phyloP scores from a whole-genome alignment of 148 eudicot genomes.

The Silene latifolia region DNA sequence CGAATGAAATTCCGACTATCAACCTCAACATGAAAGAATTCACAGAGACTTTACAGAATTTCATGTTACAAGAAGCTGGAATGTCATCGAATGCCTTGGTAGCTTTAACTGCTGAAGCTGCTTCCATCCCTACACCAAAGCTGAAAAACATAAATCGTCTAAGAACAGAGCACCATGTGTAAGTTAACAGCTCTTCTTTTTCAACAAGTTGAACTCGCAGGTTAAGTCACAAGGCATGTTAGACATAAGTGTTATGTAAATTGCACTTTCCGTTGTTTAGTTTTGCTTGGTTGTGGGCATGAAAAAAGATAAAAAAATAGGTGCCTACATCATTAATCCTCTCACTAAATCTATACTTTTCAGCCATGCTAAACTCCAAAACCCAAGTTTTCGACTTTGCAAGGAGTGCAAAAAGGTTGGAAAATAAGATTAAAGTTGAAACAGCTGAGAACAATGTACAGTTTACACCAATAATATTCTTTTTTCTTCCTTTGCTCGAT shows the following conservation, averaged over 20 bases:
- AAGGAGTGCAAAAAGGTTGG: not conserved
- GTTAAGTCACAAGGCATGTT: not conserved
- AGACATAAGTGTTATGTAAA: not conserved
- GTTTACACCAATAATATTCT: not conserved
- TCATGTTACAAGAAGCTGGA: slow-evolving; percentile 57
- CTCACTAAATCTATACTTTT: not conserved
- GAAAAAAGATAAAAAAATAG: not conserved
- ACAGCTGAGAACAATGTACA: not conserved
- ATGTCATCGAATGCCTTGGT: slow-evolving; percentile 89
- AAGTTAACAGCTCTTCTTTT: slow-evolving; percentile 34
- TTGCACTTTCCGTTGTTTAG: not conserved
- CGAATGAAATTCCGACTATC: slow-evolving; percentile 84
- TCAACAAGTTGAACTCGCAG: not conserved
- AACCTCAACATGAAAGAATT: slow-evolving; percentile 71
- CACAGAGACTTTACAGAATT: slow-evolving; percentile 61
- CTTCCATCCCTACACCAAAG: slow-evolving; percentile 85
- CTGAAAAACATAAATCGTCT: slow-evolving; percentile 80
- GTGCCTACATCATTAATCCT: not conserved
- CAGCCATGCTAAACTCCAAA: not conserved
- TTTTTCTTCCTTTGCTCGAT: not conserved
- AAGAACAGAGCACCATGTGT: slow-evolving; percentile 99
- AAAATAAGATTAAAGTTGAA: not conserved
- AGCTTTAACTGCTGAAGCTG: slow-evolving; percentile 75
- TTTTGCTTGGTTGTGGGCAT: not conserved
- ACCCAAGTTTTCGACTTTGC: not conserved